Conservation (phyloP, 202 grass and related monocot genomes). For the Carex sylvatica region DNA sequence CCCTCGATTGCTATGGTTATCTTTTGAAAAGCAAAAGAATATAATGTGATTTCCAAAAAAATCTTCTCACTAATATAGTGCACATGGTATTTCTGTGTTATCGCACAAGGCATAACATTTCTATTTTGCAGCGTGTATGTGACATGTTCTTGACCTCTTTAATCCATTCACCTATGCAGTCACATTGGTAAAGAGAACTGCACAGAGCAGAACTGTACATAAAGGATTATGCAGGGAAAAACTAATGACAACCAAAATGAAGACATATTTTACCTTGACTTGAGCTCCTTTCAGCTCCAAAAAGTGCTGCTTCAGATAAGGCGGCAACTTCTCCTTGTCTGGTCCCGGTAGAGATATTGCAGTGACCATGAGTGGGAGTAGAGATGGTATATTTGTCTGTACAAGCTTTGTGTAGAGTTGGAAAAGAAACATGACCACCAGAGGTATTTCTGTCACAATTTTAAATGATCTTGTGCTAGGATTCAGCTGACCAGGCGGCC, state of each 20-base stretch:
- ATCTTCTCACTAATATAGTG: background rate
- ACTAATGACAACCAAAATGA: slow-evolving; percentile 1
- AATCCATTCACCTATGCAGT: background rate
- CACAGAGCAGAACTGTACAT: background rate
- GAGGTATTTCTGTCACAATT: slow-evolving; percentile 92
- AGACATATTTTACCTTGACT: slow-evolving; percentile 64
- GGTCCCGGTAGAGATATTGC: slow-evolving; percentile 84
- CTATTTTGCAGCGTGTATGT: background rate
- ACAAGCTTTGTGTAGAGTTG: slow-evolving; percentile 95
- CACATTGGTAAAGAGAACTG: background rate
- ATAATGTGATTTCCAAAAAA: background rate
- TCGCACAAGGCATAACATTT: background rate
- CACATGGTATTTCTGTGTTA: background rate
- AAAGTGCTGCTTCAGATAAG: slow-evolving; percentile 73
- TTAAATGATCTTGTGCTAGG: slow-evolving; percentile 90
- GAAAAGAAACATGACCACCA: slow-evolving; percentile 99
- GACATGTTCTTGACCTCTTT: background rate
- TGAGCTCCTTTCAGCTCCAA: slow-evolving; percentile 92
- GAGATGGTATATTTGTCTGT: slow-evolving; percentile 85
- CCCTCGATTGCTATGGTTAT: background rate
- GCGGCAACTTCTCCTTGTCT: slow-evolving; percentile 78
- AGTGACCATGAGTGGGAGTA: slow-evolving; percentile 84
- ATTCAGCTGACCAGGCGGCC: slow-evolving; percentile 58
- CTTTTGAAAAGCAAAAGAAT: background rate
- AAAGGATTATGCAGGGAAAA: slow-evolving; percentile 16